A percentile compares a stretch with the other conserved stretches of the same genome.
Conservation (phyloP, 768 basidiomycete species). For the Hygrophorus russula region DNA sequence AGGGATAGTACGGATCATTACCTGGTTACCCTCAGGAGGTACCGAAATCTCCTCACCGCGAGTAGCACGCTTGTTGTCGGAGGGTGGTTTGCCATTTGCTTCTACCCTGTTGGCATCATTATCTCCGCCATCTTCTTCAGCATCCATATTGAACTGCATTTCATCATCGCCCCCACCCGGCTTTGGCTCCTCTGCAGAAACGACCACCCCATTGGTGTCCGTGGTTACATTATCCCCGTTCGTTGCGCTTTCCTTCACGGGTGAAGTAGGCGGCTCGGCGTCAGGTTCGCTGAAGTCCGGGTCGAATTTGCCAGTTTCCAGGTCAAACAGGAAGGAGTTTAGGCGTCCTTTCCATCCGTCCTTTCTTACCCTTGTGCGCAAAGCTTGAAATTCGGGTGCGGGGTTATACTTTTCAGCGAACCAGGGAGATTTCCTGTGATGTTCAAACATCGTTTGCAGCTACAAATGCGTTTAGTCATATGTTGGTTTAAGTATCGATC, state of each 20-base stretch:
- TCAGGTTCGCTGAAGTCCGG: constrained; percentile 58
- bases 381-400: constrained; percentile 49
- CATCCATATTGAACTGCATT: constrained; percentile 62
- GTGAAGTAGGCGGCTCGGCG: constrained; percentile 33
- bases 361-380: constrained; percentile 72
- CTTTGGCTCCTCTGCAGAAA: constrained; percentile 43
- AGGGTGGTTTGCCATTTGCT: constrained; percentile 41
- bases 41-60: constrained; percentile 67
- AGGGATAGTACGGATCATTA: constrained; percentile 92
- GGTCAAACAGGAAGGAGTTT: constrained; percentile 62
- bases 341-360: constrained; percentile 76
- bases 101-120: constrained; percentile 44
- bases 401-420: constrained; percentile 94
- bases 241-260: constrained; percentile 39
- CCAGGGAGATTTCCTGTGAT: constrained; percentile 94
- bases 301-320: constrained; percentile 82
- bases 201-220: constrained; percentile 29
- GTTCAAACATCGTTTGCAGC: constrained; percentile 93
- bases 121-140: constrained; percentile 60
- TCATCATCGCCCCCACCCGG: constrained; percentile 48
- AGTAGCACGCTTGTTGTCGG: constrained; percentile 28
- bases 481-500: constrained; percentile 1
- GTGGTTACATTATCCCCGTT: constrained; percentile 29
- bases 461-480: constrained; percentile 31
- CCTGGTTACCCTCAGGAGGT: constrained; percentile 72